Percentiles rank a stretch among this genome's conserved stretches.
phyloP scores from a whole-genome alignment of 805 yeast species.

The Candida ponderosae region DNA sequence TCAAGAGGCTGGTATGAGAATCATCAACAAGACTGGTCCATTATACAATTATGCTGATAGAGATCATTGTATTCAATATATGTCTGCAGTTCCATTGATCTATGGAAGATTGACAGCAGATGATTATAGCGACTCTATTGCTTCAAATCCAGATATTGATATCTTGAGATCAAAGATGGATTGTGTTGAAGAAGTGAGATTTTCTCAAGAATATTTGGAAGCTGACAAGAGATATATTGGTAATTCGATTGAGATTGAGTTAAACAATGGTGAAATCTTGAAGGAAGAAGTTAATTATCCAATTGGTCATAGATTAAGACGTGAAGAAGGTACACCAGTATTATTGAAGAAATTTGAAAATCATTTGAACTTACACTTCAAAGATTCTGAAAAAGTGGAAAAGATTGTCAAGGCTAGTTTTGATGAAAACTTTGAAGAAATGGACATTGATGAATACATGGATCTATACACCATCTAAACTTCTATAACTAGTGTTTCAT shows the following conservation, averaged over 20 bases:
- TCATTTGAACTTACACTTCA: slow-evolving; percentile 39
- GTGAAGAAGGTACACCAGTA: slow-evolving; percentile 54
- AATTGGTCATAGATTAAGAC: slow-evolving; percentile 49
- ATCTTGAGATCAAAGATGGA: slow-evolving; percentile 44
- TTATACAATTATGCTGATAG: slow-evolving; percentile 57
- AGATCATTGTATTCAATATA: slow-evolving; percentile 59
- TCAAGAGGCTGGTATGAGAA: slow-evolving; percentile 54
- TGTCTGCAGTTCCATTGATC: slow-evolving; percentile 51
- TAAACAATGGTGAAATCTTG: slow-evolving; percentile 45
- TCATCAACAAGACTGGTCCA: slow-evolving; percentile 54
- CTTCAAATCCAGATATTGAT: slow-evolving; percentile 45
- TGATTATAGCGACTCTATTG: slow-evolving; percentile 44
- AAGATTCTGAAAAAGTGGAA: slow-evolving; percentile 26
- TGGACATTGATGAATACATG: slow-evolving; percentile 42
- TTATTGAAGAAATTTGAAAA: slow-evolving; percentile 41
- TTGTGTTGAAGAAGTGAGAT: slow-evolving; percentile 41
- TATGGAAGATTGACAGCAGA: slow-evolving; percentile 50
- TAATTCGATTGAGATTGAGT: slow-evolving; percentile 41
- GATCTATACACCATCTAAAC: slow-evolving; percentile 25
- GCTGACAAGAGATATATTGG: slow-evolving; percentile 53
- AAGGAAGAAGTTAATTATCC: slow-evolving; percentile 50
- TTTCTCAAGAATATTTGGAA: slow-evolving; percentile 45
- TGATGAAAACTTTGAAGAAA: slow-evolving; percentile 25
- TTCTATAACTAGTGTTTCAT: background rate
- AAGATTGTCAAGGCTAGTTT: slow-evolving; percentile 29